Evolutionary conservation across 306 rosid genomes (phyloP).

Genomic region (Quercus agrifolia): DNA sequence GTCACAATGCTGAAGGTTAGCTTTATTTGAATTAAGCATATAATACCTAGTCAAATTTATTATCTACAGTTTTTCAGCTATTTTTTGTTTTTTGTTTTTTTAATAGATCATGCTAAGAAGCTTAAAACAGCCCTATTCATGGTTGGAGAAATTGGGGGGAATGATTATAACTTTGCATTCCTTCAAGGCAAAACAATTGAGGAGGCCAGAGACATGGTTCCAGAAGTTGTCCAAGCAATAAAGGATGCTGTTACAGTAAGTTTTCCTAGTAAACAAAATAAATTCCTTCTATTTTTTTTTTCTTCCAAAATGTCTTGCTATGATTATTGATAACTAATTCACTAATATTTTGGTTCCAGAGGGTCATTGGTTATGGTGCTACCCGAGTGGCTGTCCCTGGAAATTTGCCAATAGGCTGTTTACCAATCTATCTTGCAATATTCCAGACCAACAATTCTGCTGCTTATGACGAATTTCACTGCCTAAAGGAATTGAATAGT

Average conservation of each 20-base stretch:
- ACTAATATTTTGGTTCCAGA: not conserved
- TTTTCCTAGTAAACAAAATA: not conserved
- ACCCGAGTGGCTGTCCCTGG: too few relatives aligned
- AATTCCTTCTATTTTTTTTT: not conserved
- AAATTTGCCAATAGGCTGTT: too few relatives aligned
- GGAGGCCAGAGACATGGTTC: conserved; percentile 6
- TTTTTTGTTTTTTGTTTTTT: not conserved
- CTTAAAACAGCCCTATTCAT: not conserved
- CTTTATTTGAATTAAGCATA: too few relatives aligned
- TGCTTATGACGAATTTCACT: too few relatives aligned
- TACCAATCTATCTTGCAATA: too few relatives aligned
- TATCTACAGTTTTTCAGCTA: too few relatives aligned
- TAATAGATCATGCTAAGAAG: conserved; percentile 14
- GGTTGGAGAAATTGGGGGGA: conserved; percentile 19
- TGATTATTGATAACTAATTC: not conserved
- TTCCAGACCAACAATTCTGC: too few relatives aligned
- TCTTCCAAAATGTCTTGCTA: not conserved
- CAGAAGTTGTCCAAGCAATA: conserved; percentile 17
- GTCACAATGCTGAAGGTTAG: too few relatives aligned
- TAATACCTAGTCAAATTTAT: too few relatives aligned
- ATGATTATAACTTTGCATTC: conserved; percentile 15
- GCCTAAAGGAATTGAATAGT: too few relatives aligned
- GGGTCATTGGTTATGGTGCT: conserved; percentile 2
- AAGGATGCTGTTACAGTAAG: not conserved
- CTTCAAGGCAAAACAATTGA: conserved; percentile 10